Base-by-base conservation (phyloP, 1,284 basidiomycete species). In the Melampsora larici-populina region DNA sequence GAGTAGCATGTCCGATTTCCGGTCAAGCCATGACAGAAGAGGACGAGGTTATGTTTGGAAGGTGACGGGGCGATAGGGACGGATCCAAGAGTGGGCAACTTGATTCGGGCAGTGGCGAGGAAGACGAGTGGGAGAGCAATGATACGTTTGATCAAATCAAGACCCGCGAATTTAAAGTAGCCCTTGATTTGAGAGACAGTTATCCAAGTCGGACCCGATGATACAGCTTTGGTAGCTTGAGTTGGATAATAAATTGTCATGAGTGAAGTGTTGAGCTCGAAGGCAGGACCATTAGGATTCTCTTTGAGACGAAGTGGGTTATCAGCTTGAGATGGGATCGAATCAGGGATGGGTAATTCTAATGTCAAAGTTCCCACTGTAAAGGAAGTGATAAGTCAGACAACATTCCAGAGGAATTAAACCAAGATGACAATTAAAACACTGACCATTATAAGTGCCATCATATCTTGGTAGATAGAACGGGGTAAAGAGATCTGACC, bases 11-110 rank as follows among this genome's bases (percentile, higher is more conserved):
- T 80, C 31, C 82, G 83, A 65, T 83, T 83, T 79, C 84, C 85
- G 21, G 84, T 85, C 8, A 83, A 83, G 21, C 85, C 85, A 75
- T 86, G 85, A 64, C 83, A 84, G 79, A 85, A 86, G 63, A 86
- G 79, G 79, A 86, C 80, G 33, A 86, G 68, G 1, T 84, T 36
- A 9, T 48, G 18, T 24, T 48, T 58, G 13, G 26, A 24, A 33
- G 31, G 48, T 40, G 43, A 33, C 18, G 26, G 62, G 29, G 40
- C 33, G 9, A 76, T 67, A 8, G 73, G 65, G 18, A 64, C 64
- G n/a, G n/a, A 40, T 15, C 64, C 73, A 11, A 33, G 21, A n/a
- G 73, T 76, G 40, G 73, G 73, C 18, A 76, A 55, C 55, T 68
- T 67, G 48, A 43, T 76, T 11, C 43, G 4, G 3, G 43, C 29